Base-by-base conservation (phyloP, 164 flowering plant species). In the Vitis vinifera region DNA sequence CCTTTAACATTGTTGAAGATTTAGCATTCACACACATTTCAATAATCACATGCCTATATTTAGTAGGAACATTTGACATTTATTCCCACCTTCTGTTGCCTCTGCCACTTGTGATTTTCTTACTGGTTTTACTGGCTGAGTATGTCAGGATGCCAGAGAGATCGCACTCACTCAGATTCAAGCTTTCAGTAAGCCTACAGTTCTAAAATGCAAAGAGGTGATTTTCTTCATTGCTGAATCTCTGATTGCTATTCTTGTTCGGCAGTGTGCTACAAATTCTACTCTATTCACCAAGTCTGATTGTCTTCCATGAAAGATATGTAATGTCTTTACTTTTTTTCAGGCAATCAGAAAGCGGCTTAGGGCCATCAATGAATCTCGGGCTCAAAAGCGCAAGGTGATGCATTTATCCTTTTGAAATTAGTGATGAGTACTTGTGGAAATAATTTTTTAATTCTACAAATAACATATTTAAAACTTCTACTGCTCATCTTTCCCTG, bases 351-450 rank as follows among this genome's bases (percentile, higher is more conserved):
- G 89, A 64, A 92, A 88, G 80, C 84, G 89, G 71, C 82, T 86
- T 19, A 88, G 98, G 79, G 99, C 97, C 61, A 96, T 96, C 50
- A 92, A 92, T 79, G 97, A 89, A 67, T 91, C 99, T 73, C 97
- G 98, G 71, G 94, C 97, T 68, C 97, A 88, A 62, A 96, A 96
- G 84, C 87, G 99, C 51, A 96, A 93, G 98, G 99, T 95, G 77
- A 72, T 70, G 0, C 31, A 12, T 78, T 53, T 68, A 55, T 73
- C 29, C 59, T 67, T 51, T 62, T 15, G 8, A 44, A 57, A 59
- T 57, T 57, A 16, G 37, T 50, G 23, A 8, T 47, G 14, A 27
- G 48, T 59, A n/a, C 10, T 12, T 47, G 4, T 44, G n/a, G 67
- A 27, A 7, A 31, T 15, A 37, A 37, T 37, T 37, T 23, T 6